Evolutionary conservation across 352 stramenopile genomes (phyloP).

Genomic region (Phytophthora cajani): DNA sequence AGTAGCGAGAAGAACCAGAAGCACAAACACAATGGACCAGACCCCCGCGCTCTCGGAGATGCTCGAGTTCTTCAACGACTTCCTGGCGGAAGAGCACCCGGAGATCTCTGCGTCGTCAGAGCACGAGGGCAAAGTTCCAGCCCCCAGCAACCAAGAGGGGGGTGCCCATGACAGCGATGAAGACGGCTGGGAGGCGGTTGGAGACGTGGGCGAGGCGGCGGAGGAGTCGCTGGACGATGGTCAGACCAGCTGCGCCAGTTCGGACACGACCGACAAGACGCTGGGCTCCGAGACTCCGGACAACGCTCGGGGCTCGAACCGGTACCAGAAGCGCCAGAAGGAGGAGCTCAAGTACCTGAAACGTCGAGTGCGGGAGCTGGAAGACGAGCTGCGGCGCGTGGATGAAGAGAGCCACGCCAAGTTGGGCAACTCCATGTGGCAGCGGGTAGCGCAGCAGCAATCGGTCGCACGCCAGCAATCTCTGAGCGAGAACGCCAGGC

Average conservation of each 20-base stretch:
- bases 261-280: not conserved
- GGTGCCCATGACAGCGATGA: constrained; percentile 6
- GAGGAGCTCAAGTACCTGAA: constrained; percentile 51
- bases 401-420: constrained; percentile 31
- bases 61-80: constrained; percentile 23
- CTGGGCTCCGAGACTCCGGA: not conserved
- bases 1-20: not conserved
- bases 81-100: constrained; percentile 15
- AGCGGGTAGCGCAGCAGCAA: constrained; percentile 50
- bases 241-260: constrained; percentile 11
- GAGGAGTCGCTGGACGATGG: constrained; percentile 13
- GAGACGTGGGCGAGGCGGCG: not conserved
- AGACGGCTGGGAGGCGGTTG: constrained; percentile 5
- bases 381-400: constrained; percentile 30
- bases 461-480: constrained; percentile 40
- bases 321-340: constrained; percentile 46
- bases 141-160: constrained; percentile 1
- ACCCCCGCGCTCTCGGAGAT: constrained; percentile 9
- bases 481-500: constrained; percentile 44
- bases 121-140: not conserved
- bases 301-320: constrained; percentile 10
- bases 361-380: constrained; percentile 41
- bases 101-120: not conserved
- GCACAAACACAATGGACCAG: not conserved
- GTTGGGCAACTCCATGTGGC: constrained; percentile 37